Evolutionary conservation across 768 basidiomycete genomes (phyloP), one percentile per base, ranked within the genome.

Genomic region (Termitomyces sp.): DNA sequence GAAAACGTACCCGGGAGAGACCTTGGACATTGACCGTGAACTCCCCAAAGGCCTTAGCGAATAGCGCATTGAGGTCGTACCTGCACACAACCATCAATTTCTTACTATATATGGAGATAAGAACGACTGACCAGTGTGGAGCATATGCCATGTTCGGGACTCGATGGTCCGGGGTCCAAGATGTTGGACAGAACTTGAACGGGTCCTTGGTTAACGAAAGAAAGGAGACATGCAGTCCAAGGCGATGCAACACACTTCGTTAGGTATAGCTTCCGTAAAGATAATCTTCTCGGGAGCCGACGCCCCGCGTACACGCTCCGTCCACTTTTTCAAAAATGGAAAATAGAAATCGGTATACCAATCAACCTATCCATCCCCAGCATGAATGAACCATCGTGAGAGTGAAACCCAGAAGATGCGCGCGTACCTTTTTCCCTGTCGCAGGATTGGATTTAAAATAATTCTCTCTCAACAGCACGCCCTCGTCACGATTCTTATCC

Each of bases 21-120:
- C 91, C 94, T 77, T 98, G 96, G 0, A 98, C 95, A 69, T 98
- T 96, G 47, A 94, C 91, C 0, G 86, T 87, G 72, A 98, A 91
- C 67, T 91, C 83, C 0, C 91, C 87, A 63, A 93, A 93, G 2
- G 83, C 82, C 72, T 97, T 97, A 31, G 76, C 73, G 74, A 98
- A 98, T 7, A 99, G 78, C 7, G 87, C 85, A 59, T 95, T 88
- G 7, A 99, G 81, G 70, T 98, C 96, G 66, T 99, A 98, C 92
- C 92, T 94, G 25, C 20, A 53, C 20, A 53, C 5, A 6, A 11
- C 2, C 20, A 34, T 43, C 29, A 14, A 43, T 15, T 11, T 4
- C 1, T 17, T 15, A 14, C 34, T 20, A 14, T 40, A 12, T 14
- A n/a, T 17, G n/a, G 31, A 10, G 7, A 12, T 5, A 50, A 7